A percentile compares a stretch with the other conserved stretches of the same genome.
phyloP scores from a whole-genome alignment of 192 early-diverging fungal genomes.

The Podila epicladia region DNA sequence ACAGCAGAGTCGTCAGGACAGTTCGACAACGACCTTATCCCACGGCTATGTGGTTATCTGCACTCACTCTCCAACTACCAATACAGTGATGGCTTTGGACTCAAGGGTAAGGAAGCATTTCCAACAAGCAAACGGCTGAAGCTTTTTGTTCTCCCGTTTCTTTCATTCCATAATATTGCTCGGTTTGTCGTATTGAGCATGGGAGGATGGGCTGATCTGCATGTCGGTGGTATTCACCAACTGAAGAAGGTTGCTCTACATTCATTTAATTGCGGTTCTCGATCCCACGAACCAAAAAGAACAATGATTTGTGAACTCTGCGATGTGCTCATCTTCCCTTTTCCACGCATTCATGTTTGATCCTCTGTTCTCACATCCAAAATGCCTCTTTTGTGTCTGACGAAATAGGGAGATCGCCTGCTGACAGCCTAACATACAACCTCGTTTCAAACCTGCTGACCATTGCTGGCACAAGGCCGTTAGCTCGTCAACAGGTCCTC shows the following conservation, averaged over 20 bases:
- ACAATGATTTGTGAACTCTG: no score
- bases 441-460: slow-evolving; percentile 56
- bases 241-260: no score
- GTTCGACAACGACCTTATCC: slow-evolving; percentile 43
- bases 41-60: slow-evolving; percentile 31
- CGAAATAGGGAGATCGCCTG: slow-evolving; percentile 32
- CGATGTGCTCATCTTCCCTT: no score
- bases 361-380: no score
- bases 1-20: slow-evolving; percentile 45
- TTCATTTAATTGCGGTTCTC: no score
- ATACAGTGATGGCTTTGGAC: slow-evolving; percentile 30
- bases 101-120: slow-evolving; percentile 11
- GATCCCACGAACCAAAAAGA: no score
- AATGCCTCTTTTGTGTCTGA: neutral
- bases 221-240: no score
- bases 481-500: slow-evolving; percentile 49
- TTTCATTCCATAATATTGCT: no score
- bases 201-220: no score
- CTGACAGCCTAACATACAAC: slow-evolving; percentile 55
- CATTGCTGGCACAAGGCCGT: slow-evolving; percentile 50
- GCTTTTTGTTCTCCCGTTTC: no score
- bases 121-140: neutral
- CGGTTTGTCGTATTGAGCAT: no score
- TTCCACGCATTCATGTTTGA: no score
- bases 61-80: slow-evolving; percentile 32